Evolutionary conservation across 371 early-diverging fungal species (phyloP), one percentile per base, ranked within the genome.

Genomic region (Rhizomucor pusillus): DNA sequence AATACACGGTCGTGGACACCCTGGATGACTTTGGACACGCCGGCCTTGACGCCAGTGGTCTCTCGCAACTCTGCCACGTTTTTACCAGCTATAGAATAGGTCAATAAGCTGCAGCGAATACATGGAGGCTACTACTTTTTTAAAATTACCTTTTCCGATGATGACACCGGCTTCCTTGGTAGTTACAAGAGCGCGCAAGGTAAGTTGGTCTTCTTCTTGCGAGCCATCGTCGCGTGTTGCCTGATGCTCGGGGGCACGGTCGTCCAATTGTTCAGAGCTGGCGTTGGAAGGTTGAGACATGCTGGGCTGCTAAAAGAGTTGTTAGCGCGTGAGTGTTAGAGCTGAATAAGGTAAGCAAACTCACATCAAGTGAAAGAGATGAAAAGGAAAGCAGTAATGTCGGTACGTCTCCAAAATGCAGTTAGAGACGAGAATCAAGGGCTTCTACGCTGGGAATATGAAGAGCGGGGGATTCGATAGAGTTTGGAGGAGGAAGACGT

Each of bases 81-180:
- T 56, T 82, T 85, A 39, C 97, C 97, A 47, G 77, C 77, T 65
- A 36, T n/a, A n/a, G n/a, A n/a, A n/a, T n/a, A n/a, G n/a, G n/a
- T n/a, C n/a, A n/a, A n/a, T n/a, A n/a, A 46, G 14, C n/a, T 24
- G 24, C 18, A 46, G 14, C n/a, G 18, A 46, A 5, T 14, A 20
- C 23, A 20, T 46, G 14, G 20, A 24, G 24, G 5, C 20, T 22
- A 46, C 24, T 29, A 14, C 24, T 23, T 25, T 53, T 43, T 44
- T 29, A 18, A 11, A 29, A 5, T 52, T 56, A 62, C 62, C 62
- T 75, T 91, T 91, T 46, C 97, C 97, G 62, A 97, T 97, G 55
- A 97, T 88, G 44, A 95, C 87, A 58, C 90, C 96, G 25, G 97
- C 96, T 70, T 95, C 97, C 69, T 91, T 91, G 63, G 94, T 88